Base-by-base conservation (phyloP, 192 early-diverging fungal species). In the Umbelopsis vinacea region DNA sequence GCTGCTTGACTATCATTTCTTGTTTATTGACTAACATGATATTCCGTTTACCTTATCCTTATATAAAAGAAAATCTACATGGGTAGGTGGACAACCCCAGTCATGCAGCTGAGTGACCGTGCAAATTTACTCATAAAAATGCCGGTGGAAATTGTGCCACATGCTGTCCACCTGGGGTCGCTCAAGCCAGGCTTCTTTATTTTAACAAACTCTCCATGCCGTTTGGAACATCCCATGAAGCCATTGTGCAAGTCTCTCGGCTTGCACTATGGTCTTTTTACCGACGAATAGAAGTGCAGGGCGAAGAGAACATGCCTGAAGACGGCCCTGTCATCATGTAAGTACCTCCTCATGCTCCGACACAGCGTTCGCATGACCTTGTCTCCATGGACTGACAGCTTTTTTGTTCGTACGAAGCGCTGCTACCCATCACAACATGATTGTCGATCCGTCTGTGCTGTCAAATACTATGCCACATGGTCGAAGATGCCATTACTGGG, bases 401-500 rank as follows among this genome's bases (percentile, higher is more conserved):
- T 47, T 52, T 14, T 15, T 60, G 10, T n/a, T 24, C 24, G 52
- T 47, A 15, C 48, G 33, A 47, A 81, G 78, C 38, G 71, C 78
- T 26, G 73, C 77, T 0, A 84, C 83, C 3, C 83, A 84, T 71
- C 81, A 79, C 53, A 86, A 86, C 68, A 86, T 86, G 85, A 78
- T 84, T 67, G 77, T 84, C 0, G 85, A 86, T 69, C 79, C 83
- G 14, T 77, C 81, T 3, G 63, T 81, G 3, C 54, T 86, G 12
- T 79, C 79, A 7, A 71, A 68, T 19, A 78, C 81, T 24, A 73
- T 80, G 21, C 85, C 85, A 17, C 69, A 83, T 55, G 45, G 72
- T 29, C 74, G 85, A 8, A 71, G 76, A 46, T 52, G 81, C 37
- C 85, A 86, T 43, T 83, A 83, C 37, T 86, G 85, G 85, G 85